Evolutionary conservation across 306 rosid genomes (phyloP), one percentile per base, ranked within the genome.

Genomic region (Vigna angularis): DNA sequence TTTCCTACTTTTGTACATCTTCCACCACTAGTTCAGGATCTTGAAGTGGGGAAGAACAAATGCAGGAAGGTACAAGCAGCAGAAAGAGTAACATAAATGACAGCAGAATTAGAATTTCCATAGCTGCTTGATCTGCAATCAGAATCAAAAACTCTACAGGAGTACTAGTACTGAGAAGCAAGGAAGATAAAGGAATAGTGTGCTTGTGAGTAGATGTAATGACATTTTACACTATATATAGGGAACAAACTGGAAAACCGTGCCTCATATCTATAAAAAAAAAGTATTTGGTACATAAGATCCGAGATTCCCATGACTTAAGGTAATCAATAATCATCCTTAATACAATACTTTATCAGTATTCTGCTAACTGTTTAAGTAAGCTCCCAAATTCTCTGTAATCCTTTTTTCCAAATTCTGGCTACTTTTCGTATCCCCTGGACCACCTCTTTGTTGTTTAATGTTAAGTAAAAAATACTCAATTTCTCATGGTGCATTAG

Each of bases 21-120:
- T 91, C 74, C 12, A 87, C 92, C 4, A 93, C 88, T 15, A 81
- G 58, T 36, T 89, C 90, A 32, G 96, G 94, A 70, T 88, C 90
- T 72, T 83, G 76, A 65, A 88, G 82, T 45, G 90, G 88, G 45
- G 93, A 88, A 30, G 97, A 91, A 78, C 66, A 83, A 82, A 80
- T 74, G 82, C 72, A 70, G 65, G 72, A 55, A 24, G 90, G 87
- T 50, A 71, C 47, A 17, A 87, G 83, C 62, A 90, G 56, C 15
- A 74, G 72, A 48, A 79, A 61, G 48, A 85, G 74, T 1, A 80
- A 20, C n/a, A 83, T 22, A 72, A 85, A 58, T 63, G 83, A 56
- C 59, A 82, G 67, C 58, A 87, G 84, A 76, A 86, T 53, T 86
- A 85, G 84, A 73, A 85, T 53, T 86, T 87, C 89, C 96, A 94